Evolutionary conservation across 164 flowering plant genomes (phyloP).

Genomic region (Tetracentron sinense): DNA sequence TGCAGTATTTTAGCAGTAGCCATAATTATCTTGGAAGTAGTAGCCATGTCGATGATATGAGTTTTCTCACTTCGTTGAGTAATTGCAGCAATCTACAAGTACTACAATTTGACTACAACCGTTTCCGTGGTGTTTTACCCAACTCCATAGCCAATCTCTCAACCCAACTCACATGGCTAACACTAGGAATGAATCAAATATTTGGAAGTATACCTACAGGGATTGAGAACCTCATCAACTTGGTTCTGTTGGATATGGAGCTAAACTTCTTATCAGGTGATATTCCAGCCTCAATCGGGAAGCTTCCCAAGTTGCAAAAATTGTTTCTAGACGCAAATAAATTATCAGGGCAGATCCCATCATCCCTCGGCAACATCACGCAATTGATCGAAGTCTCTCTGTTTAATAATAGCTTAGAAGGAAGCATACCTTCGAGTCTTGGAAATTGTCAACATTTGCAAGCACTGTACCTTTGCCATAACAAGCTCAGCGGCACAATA

Average conservation of each 20-base stretch:
- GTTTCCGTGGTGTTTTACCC: slow-evolving; percentile 29
- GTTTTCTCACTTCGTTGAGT: slow-evolving; percentile 17
- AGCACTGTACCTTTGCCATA: background rate
- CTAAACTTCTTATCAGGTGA: slow-evolving; percentile 21
- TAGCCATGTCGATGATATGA: slow-evolving; percentile 12
- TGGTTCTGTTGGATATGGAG: slow-evolving; percentile 10
- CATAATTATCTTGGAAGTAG: slow-evolving; percentile 13
- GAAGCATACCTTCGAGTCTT: no score
- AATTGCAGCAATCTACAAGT: slow-evolving; percentile 14
- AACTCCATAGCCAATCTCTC: slow-evolving; percentile 28
- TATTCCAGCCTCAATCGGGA: slow-evolving; percentile 28
- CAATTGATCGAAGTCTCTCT: background rate
- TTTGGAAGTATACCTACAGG: slow-evolving; percentile 30
- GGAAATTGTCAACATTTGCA: slow-evolving; percentile 12
- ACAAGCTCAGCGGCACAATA: slow-evolving; percentile 19
- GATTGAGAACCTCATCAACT: slow-evolving; percentile 27
- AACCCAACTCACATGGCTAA: background rate
- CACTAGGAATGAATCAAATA: slow-evolving; percentile 19
- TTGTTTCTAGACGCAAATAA: slow-evolving; percentile 18
- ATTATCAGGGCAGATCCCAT: slow-evolving; percentile 24
- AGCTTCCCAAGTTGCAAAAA: slow-evolving; percentile 17
- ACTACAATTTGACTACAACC: slow-evolving; percentile 4
- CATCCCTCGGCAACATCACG: slow-evolving; percentile 25
- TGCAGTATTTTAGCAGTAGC: background rate
- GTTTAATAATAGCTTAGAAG: no score